Conservation (phyloP, 2,329 filamentous ascomycete genomes). For the Calonectria fujianensis region DNA sequence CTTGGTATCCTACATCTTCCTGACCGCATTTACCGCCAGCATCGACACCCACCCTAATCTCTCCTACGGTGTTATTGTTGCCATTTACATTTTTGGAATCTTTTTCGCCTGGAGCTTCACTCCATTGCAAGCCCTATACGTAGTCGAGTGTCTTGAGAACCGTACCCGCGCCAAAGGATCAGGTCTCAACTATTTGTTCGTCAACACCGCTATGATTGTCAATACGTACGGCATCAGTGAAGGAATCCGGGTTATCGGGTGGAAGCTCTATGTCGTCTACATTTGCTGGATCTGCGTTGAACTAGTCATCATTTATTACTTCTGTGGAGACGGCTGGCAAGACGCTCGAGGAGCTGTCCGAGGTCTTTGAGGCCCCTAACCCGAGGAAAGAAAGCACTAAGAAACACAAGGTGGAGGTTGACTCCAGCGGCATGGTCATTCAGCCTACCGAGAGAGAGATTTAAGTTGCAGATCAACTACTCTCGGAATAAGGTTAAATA, state of each 20-base stretch:
- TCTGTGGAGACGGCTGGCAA: constrained; percentile 56
- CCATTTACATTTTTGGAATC: constrained; percentile 61
- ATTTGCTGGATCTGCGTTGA: constrained; percentile 55
- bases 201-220: constrained; percentile 3
- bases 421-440: neutral
- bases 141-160: constrained; percentile 18
- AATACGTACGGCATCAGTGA: constrained; percentile 12
- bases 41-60: constrained; percentile 54
- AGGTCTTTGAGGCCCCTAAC: constrained; percentile 52
- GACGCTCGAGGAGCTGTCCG: constrained; percentile 54
- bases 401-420: neutral
- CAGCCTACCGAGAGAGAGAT: neutral
- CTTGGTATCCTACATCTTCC: constrained; percentile 70
- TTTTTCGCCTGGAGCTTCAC: constrained; percentile 21
- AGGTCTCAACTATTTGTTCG: neutral
- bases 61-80: constrained; percentile 71
- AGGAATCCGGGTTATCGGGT: constrained; percentile 53
- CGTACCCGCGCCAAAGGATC: constrained; percentile 33
- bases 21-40: constrained; percentile 62
- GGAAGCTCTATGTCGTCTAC: constrained; percentile 63
- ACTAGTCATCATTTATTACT: constrained; percentile 60
- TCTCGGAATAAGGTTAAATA: neutral
- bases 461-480: neutral
- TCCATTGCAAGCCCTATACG: constrained; percentile 17
- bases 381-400: constrained; percentile 39